A percentile compares a stretch with the other conserved stretches of the same genome.
Conservation (phyloP, 257 asterid species). For the Striga asiatica region DNA sequence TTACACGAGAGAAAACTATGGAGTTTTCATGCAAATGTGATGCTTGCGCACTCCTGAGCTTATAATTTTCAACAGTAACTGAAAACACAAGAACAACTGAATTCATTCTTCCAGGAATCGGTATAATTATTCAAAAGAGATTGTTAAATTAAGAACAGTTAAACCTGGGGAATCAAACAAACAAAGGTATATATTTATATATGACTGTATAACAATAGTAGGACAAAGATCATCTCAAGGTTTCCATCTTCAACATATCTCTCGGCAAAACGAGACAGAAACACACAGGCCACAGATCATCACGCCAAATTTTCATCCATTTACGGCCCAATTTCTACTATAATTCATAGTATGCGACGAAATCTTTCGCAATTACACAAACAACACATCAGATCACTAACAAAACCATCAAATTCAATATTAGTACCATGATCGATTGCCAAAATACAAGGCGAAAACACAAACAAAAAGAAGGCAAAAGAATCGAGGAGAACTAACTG, state of each 20-base stretch:
- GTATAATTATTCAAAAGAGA: too few relatives aligned
- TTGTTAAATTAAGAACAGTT: too few relatives aligned
- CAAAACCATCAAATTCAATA: not conserved
- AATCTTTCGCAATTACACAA: not conserved
- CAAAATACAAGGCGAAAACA: not conserved
- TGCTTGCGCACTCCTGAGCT: not conserved
- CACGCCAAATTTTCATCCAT: not conserved
- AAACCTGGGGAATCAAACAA: too few relatives aligned
- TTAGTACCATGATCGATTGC: not conserved
- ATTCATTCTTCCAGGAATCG: too few relatives aligned
- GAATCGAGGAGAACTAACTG: slow-evolving; percentile 3
- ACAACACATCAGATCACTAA: not conserved
- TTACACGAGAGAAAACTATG: not conserved
- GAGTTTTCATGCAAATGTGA: not conserved
- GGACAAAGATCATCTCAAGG: not conserved
- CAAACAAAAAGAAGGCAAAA: not conserved
- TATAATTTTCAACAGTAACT: not conserved
- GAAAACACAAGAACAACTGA: too few relatives aligned
- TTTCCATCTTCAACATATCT: not conserved
- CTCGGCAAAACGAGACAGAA: not conserved
- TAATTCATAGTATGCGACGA: not conserved
- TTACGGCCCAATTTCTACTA: not conserved
- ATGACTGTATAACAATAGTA: not conserved
- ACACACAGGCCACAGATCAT: not conserved
- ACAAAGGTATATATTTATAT: too few relatives aligned